phyloP scores from a whole-genome alignment of 805 yeast genomes.

The Clavispora asparagi region DNA sequence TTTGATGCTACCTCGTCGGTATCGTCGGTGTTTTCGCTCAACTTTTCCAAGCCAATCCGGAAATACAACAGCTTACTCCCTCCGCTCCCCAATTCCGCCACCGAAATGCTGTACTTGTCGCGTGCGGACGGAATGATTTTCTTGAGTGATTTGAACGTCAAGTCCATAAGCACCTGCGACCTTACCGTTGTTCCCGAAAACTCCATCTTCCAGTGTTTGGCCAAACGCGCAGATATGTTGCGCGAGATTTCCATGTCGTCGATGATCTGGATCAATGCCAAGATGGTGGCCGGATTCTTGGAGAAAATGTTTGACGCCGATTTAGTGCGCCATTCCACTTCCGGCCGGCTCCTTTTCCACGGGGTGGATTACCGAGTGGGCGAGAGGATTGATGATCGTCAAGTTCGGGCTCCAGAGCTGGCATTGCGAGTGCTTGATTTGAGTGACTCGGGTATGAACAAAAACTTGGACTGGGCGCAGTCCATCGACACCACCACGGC shows the following conservation, averaged over 20 bases:
- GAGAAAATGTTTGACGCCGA: constrained; percentile 1
- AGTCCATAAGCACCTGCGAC: constrained; percentile 30
- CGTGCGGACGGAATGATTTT: constrained; percentile 26
- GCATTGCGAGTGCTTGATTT: constrained; percentile 26
- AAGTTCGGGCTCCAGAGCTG: not conserved
- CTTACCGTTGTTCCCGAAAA: constrained; percentile 27
- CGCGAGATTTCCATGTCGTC: constrained; percentile 37
- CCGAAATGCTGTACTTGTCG: constrained; percentile 24
- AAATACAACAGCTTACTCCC: constrained; percentile 37
- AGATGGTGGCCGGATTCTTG: constrained; percentile 30
- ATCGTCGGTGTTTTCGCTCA: constrained; percentile 21
- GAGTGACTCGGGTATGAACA: constrained; percentile 46
- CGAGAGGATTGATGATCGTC: constrained; percentile 1
- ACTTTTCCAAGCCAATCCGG: constrained; percentile 23
- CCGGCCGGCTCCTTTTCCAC: constrained; percentile 2
- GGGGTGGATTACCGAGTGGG: constrained; percentile 5
- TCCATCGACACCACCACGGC: constrained; percentile 7
- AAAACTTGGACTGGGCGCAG: constrained; percentile 43
- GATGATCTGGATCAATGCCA: constrained; percentile 45
- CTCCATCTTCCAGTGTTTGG: constrained; percentile 21
- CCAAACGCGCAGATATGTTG: constrained; percentile 17
- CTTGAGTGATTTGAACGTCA: constrained; percentile 37
- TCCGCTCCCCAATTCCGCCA: constrained; percentile 22
- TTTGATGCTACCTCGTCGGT: constrained; percentile 2
- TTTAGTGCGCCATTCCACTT: constrained; percentile 4